Percentiles rank a stretch among this genome's conserved stretches.
phyloP scores from a whole-genome alignment of 257 asterid species.

The Fraxinus pennsylvanica region DNA sequence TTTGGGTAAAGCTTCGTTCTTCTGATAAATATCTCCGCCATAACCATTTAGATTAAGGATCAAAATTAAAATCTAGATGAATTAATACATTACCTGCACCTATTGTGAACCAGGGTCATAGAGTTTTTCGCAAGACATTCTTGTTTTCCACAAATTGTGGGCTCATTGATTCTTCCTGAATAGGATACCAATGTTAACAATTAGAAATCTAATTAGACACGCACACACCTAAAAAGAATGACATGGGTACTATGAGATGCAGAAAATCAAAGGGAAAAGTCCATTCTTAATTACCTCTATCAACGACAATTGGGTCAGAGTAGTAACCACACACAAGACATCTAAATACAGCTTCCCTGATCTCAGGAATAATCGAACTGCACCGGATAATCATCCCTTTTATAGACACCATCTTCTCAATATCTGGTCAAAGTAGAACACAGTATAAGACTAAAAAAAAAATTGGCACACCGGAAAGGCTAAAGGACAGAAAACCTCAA shows the following conservation, averaged over 20 bases:
- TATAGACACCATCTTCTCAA: slow-evolving; percentile 92
- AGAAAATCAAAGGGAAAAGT: slow-evolving; percentile 11
- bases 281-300: slow-evolving; percentile 60
- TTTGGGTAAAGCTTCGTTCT: not conserved
- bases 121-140: slow-evolving; percentile 88
- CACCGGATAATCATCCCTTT: slow-evolving; percentile 97
- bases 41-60: not conserved
- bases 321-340: slow-evolving; percentile 94
- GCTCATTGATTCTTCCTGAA: slow-evolving; percentile 86
- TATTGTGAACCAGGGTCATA: slow-evolving; percentile 91
- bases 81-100: slow-evolving; percentile 75
- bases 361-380: slow-evolving; percentile 95
- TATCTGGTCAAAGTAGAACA: slow-evolving; percentile 50
- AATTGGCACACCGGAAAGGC: not conserved
- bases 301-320: slow-evolving; percentile 87
- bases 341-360: slow-evolving; percentile 91
- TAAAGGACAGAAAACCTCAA: not conserved
- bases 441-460: not conserved
- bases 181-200: slow-evolving; percentile 17
- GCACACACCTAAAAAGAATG: not conserved
- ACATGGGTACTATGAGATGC: not conserved
- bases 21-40: not conserved
- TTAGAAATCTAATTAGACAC: slow-evolving; percentile 3
- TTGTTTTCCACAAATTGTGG: slow-evolving; percentile 69
- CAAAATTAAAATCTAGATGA: not conserved